These are phyloP conservation scores for Carex arenaria DNA, from an alignment of 202 grass and related monocot genomes.

Conservation along the genomic window DNA sequence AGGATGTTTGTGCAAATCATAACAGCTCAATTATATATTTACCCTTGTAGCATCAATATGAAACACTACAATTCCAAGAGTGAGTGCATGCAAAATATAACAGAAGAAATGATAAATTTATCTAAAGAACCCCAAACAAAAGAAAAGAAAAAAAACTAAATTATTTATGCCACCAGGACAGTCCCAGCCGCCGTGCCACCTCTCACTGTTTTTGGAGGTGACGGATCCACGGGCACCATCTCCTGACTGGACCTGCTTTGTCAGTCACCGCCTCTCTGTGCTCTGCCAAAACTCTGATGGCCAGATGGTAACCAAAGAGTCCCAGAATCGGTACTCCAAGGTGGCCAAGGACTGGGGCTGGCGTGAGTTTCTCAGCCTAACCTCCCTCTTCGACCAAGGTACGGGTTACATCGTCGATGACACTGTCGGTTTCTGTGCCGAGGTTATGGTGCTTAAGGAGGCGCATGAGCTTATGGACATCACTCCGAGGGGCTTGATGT, in stretches of 20 bases:
- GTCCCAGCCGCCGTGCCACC: conserved; percentile 94
- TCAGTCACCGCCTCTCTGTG: conserved; percentile 89
- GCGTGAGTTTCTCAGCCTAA: conserved; percentile 94
- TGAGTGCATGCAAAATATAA: conserved; percentile 6
- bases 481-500: conserved; percentile 28
- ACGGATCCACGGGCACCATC: conserved; percentile 65
- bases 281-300: conserved; percentile 88
- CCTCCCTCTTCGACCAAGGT: conserved; percentile 91
- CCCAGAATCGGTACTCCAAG: conserved; percentile 98
- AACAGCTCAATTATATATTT: not conserved
- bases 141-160: not conserved
- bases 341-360: conserved; percentile 96
- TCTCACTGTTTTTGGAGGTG: conserved; percentile 96
- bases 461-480: conserved; percentile 63
- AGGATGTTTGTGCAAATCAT: not conserved
- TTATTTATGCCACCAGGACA: conserved; percentile 70
- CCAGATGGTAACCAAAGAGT: conserved; percentile 83
- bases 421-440: conserved; percentile 80
- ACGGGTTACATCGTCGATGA: conserved; percentile 85
- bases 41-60: not conserved
- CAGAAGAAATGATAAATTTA: not conserved
- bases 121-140: not conserved
- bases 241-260: conserved; percentile 91
- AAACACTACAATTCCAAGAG: not conserved
- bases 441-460: conserved; percentile 95